These are phyloP conservation scores for Populus tomentosa DNA, from an alignment of 441 rosid genomes.

Conservation along the genomic window DNA sequence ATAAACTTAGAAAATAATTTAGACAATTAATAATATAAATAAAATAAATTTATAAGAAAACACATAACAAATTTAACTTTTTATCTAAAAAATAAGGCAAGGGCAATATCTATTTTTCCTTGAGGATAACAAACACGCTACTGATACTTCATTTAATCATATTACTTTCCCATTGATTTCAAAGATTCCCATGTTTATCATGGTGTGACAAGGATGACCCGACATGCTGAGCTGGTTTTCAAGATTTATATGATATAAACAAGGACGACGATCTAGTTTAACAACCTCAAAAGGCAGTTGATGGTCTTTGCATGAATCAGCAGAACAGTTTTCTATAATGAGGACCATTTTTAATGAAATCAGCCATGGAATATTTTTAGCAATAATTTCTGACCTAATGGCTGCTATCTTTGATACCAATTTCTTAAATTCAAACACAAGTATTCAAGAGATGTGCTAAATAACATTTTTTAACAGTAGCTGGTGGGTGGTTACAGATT, in stretches of 20 bases:
- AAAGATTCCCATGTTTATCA: background rate
- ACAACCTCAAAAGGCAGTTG: background rate
- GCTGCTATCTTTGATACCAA: background rate
- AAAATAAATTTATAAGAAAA: too few relatives aligned
- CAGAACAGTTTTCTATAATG: background rate
- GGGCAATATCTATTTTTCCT: too few relatives aligned
- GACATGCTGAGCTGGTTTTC: background rate
- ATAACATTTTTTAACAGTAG: background rate
- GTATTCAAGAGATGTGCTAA: background rate
- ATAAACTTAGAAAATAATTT: too few relatives aligned
- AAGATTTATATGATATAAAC: background rate
- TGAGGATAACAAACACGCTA: too few relatives aligned
- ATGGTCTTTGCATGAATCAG: background rate
- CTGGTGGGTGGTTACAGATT: background rate
- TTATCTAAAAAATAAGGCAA: too few relatives aligned
- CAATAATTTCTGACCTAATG: background rate
- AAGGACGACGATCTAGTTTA: background rate
- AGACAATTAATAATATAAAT: too few relatives aligned
- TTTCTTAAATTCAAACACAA: background rate
- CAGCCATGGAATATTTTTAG: background rate
- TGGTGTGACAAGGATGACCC: background rate
- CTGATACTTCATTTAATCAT: too few relatives aligned
- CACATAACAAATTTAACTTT: too few relatives aligned
- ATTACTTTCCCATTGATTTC: too few relatives aligned
- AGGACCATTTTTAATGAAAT: background rate